phyloP scores from a whole-genome alignment of 495 filamentous ascomycete species.

The Wilcoxina mikolae region DNA sequence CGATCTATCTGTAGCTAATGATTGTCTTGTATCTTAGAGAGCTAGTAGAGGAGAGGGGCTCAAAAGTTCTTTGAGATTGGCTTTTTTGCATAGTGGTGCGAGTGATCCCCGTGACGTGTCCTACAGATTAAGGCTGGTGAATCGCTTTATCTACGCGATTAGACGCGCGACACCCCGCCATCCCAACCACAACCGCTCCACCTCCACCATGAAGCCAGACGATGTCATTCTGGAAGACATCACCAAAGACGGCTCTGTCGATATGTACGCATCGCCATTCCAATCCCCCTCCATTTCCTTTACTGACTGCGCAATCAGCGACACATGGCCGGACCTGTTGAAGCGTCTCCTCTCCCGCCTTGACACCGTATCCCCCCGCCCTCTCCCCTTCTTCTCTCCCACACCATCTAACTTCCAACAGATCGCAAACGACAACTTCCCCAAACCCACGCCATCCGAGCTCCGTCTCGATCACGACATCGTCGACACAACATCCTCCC shows the following conservation, averaged over 20 bases:
- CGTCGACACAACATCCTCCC: constrained; percentile 13
- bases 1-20: background rate
- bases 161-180: background rate
- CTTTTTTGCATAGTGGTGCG: background rate
- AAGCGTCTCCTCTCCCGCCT: constrained; percentile 18
- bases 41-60: background rate
- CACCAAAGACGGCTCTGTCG: constrained; percentile 21
- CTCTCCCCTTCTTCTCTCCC: background rate
- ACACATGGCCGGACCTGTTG: constrained; percentile 24
- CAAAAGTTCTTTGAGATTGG: background rate
- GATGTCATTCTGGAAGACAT: constrained; percentile 23
- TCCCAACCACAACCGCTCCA: background rate
- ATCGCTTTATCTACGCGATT: background rate
- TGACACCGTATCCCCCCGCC: constrained; percentile 11
- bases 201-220: constrained; percentile 8
- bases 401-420: background rate
- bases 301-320: constrained; percentile 5
- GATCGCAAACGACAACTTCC: constrained; percentile 23
- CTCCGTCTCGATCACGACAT: background rate
- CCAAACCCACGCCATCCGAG: background rate
- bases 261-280: constrained; percentile 14
- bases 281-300: background rate
- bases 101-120: background rate
- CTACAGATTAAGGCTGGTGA: no score
- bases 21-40: constrained; percentile 1